Evolutionary conservation across 2,329 filamentous ascomycete genomes (phyloP), one percentile per base, ranked within the genome.

Genomic region (Xylaria sp.): DNA sequence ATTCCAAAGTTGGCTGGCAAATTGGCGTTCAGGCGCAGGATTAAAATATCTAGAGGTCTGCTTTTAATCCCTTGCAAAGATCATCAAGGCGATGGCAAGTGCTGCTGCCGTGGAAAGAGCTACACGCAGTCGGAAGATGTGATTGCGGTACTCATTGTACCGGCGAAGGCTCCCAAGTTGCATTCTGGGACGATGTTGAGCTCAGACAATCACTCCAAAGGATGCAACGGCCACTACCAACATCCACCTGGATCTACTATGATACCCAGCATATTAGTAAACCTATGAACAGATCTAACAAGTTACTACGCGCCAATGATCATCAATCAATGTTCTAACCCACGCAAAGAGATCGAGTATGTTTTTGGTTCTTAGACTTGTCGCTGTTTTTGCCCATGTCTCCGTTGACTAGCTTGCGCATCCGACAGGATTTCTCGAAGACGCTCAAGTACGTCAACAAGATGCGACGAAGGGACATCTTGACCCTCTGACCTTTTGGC

Each of bases 1-100:
- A 52, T 47, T 47, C 38, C 43, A 55, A 51, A 62, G 23, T 43
- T 52, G 61, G 61, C 51, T 51, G 42, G 57, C 25, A 47, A 56
- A 62, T 52, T 55, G 64, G 64, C 64, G 64, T 66, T 67, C 38
- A 64, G 62, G 64, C 62, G 62, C 57, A 62, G 40, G 58, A 42
- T 53, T 25, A 49, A 62, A 54, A 62, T 31, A 59, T 62, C 17
- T 40, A 23, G 51, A 38, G 45, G 47, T 25, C n/a, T 38, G 46
- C 38, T 52, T 38, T 43, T 35, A 11, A 46, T 46, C 42, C 42
- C 45, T 55, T 45, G 42, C 50, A 28, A 37, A 37, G 25, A 47
- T 52, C 28, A 49, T 57, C 42, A 37, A 43, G 38, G 28, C 17
- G 31, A 55, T 19, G 25, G 52, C 47, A 40, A 45, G 40, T 42